phyloP scores from a whole-genome alignment of 257 asterid species.

The Parsonsia alboflavescens region DNA sequence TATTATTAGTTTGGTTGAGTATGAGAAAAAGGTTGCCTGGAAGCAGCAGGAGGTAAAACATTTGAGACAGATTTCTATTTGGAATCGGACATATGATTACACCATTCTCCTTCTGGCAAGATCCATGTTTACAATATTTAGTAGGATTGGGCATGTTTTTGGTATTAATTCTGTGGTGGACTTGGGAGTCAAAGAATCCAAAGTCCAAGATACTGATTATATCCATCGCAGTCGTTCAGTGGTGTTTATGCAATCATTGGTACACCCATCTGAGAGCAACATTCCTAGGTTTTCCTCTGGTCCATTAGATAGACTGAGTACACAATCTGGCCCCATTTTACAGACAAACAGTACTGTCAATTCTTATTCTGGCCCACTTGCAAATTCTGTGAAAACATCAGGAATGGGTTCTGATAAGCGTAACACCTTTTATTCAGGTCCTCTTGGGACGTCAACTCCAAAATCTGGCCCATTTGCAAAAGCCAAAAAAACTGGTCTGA shows the following conservation, averaged over 20 bases:
- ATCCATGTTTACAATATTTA: conserved; percentile 58
- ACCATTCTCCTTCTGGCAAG: conserved; percentile 67
- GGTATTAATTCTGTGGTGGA: conserved; percentile 46
- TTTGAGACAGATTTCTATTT: conserved; percentile 59
- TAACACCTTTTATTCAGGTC: conserved; percentile 55
- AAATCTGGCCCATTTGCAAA: conserved; percentile 42
- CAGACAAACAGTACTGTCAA: conserved; percentile 30
- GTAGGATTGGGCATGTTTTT: conserved; percentile 75
- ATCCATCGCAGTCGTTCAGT: conserved; percentile 55
- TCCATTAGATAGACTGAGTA: conserved; percentile 34
- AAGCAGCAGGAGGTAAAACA: conserved; percentile 75
- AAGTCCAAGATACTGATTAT: conserved; percentile 33
- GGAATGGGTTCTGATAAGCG: conserved; percentile 37
- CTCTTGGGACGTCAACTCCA: conserved; percentile 44
- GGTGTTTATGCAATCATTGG: conserved; percentile 63
- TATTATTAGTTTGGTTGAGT: conserved; percentile 66
- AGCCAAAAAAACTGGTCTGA: conserved; percentile 38
- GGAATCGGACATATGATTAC: conserved; percentile 77
- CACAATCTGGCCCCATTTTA: conserved; percentile 60
- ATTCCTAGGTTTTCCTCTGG: conserved; percentile 49
- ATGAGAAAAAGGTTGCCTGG: conserved; percentile 72
- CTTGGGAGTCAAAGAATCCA: conserved; percentile 41
- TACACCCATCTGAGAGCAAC: conserved; percentile 66
- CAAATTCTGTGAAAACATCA: conserved; percentile 35
- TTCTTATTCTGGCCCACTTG: conserved; percentile 62